Evolutionary conservation across 139 green algal genomes (phyloP).

Genomic region (Chlamydomonas sphaeroides): DNA sequence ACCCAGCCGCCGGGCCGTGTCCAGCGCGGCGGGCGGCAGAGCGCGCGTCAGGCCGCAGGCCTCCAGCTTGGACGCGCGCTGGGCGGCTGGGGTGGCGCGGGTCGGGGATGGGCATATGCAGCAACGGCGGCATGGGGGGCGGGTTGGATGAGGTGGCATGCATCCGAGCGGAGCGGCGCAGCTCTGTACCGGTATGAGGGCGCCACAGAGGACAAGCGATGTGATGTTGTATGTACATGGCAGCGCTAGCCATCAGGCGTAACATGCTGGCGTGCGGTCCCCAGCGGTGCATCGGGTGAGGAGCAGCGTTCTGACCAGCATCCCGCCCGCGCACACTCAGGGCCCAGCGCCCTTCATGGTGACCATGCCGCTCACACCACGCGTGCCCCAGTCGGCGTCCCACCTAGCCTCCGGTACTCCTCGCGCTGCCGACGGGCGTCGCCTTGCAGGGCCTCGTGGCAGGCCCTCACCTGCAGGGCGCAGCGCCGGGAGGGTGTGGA

Average conservation of each 20-base stretch:
- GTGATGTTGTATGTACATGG: too few species aligned
- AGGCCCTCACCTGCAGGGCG: background rate
- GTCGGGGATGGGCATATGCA: too few species aligned
- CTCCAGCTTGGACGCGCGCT: background rate
- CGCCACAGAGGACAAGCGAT: background rate
- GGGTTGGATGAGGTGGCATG: background rate
- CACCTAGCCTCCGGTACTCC: conserved; percentile 23
- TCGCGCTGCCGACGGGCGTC: conserved; percentile 4
- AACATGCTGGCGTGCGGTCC: too few species aligned
- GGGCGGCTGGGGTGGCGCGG: too few species aligned
- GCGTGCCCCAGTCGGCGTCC: background rate
- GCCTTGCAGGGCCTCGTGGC: background rate
- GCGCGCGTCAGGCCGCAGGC: background rate
- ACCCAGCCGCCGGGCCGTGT: background rate
- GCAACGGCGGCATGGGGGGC: background rate
- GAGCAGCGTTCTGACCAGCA: background rate
- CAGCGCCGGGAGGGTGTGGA: background rate
- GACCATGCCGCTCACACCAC: background rate
- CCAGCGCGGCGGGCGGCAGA: background rate
- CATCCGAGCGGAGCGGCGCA: background rate
- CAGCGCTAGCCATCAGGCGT: too few species aligned
- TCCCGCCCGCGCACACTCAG: background rate
- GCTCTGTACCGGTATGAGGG: background rate
- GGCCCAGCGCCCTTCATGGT: too few species aligned
- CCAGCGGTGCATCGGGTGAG: too few species aligned